A percentile compares a stretch with the other conserved stretches of the same genome.
Evolutionary conservation across 257 asterid genomes (phyloP).

Genomic region (Nicotiana tabacum): DNA sequence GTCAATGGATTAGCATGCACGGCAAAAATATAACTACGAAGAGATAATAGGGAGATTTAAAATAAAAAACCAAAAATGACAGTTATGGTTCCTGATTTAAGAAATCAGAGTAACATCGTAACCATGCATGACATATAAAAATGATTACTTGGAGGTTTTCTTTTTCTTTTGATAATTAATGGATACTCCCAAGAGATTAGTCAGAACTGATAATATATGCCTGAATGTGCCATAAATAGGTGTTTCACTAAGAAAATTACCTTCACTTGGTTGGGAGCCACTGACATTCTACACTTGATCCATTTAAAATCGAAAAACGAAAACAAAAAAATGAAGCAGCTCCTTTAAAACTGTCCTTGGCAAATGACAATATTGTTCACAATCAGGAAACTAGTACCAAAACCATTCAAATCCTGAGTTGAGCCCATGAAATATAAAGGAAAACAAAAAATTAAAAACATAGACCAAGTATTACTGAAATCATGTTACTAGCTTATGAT

Average conservation of each 20-base stretch:
- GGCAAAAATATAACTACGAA: not conserved
- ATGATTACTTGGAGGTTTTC: not conserved
- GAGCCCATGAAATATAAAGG: not conserved
- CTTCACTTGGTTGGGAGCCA: not conserved
- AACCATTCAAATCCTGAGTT: not conserved
- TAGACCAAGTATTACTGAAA: not conserved
- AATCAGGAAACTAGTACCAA: not conserved
- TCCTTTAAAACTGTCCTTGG: not conserved
- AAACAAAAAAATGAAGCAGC: not conserved
- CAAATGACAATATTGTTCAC: not conserved
- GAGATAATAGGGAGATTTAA: not conserved
- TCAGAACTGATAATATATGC: not conserved
- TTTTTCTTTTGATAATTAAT: not conserved
- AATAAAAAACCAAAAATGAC: not conserved
- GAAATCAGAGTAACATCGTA: not conserved
- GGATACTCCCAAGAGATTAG: not conserved
- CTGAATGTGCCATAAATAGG: not conserved
- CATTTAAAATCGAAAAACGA: not conserved
- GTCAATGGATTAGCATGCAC: not conserved
- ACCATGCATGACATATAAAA: not conserved
- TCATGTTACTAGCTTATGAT: not conserved
- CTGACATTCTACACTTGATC: not conserved
- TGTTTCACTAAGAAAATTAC: not conserved
- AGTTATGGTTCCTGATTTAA: not conserved
- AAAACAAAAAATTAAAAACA: not conserved